Conservation (phyloP, 192 early-diverging fungal species). For the Linnemannia hyalina region DNA sequence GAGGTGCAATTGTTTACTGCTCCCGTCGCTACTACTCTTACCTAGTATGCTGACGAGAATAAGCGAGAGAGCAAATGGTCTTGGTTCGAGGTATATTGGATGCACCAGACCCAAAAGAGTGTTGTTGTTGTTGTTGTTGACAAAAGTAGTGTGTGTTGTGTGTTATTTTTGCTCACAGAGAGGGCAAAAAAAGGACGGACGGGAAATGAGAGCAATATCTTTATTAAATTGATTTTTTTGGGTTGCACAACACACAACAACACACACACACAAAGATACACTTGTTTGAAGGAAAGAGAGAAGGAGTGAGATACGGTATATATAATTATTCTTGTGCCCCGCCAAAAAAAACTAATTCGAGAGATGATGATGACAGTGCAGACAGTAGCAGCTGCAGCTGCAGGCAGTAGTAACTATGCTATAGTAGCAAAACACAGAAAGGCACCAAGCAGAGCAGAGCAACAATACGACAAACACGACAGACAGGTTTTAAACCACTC, state of each 20-base stretch:
- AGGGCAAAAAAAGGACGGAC: slow-evolving; percentile 4
- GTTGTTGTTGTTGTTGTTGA: neutral
- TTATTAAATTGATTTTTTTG: slow-evolving; percentile 31
- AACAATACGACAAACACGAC: neutral
- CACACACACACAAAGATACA: neutral
- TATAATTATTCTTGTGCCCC: neutral
- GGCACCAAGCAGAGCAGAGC: too few relatives aligned
- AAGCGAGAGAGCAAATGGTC: neutral
- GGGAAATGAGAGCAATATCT: slow-evolving; percentile 32
- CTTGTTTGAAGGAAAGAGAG: too few relatives aligned
- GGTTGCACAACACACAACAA: neutral
- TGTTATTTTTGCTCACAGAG: slow-evolving; percentile 7
- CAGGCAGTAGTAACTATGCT: too few relatives aligned
- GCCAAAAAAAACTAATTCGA: neutral
- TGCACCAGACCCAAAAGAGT: neutral
- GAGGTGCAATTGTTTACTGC: neutral
- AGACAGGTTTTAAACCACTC: neutral
- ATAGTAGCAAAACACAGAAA: too few relatives aligned
- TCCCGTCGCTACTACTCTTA: neutral
- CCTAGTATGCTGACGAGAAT: neutral
- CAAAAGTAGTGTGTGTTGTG: neutral
- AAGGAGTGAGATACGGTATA: too few relatives aligned
- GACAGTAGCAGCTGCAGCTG: neutral
- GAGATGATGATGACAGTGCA: neutral
- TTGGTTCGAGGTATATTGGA: slow-evolving; percentile 10